phyloP scores from a whole-genome alignment of 768 basidiomycete species.

The Vishniacozyma victoriae region DNA sequence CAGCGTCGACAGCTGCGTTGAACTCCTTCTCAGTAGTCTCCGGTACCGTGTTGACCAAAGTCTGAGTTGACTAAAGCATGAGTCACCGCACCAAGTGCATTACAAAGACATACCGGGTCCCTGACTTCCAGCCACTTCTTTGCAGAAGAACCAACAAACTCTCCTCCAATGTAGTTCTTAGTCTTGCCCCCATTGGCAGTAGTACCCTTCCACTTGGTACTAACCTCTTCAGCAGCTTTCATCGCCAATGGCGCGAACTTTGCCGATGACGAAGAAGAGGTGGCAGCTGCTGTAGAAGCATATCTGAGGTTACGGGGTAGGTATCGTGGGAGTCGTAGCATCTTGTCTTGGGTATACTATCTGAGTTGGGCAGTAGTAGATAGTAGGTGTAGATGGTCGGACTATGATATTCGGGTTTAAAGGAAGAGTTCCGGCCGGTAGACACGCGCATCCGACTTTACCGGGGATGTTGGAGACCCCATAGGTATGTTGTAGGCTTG shows the following conservation, averaged over 20 bases:
- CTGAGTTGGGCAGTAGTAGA: no score
- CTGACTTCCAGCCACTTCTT: constrained; percentile 75
- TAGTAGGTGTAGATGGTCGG: no score
- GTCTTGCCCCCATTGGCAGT: constrained; percentile 76
- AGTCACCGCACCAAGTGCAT: neutral
- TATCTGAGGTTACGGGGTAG: no score
- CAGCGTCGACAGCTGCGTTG: constrained; percentile 71
- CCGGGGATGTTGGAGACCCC: no score
- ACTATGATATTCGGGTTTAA: no score
- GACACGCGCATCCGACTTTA: no score
- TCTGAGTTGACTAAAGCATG: constrained; percentile 70
- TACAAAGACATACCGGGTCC: constrained; percentile 65
- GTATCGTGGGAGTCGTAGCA: no score
- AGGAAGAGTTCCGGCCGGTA: no score
- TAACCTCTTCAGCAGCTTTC: constrained; percentile 30
- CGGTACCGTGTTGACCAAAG: constrained; percentile 78
- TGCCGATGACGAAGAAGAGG: neutral
- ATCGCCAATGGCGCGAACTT: constrained; percentile 17
- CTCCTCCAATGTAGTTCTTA: constrained; percentile 85
- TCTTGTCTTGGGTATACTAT: no score
- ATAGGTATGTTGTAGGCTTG: no score
- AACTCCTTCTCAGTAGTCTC: constrained; percentile 80
- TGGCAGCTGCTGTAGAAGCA: neutral
- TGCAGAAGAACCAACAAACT: constrained; percentile 77
- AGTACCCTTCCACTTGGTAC: constrained; percentile 69